Percentiles rank a stretch among this genome's conserved stretches.
Evolutionary conservation across 2,329 filamentous ascomycete species (phyloP).

Genomic region (Drechslerella dactyloides): DNA sequence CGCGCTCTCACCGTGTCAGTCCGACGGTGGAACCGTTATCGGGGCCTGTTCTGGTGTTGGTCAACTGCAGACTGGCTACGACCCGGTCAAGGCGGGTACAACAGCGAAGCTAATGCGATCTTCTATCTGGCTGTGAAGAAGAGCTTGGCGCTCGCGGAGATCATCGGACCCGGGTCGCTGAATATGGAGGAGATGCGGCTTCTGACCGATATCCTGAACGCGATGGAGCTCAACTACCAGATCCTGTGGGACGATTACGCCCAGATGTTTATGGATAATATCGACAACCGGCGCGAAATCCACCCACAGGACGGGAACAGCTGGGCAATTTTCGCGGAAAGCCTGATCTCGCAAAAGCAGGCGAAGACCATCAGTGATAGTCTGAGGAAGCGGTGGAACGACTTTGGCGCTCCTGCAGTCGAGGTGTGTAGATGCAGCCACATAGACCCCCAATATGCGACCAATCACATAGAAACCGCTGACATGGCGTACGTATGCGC

Average conservation of each 20-base stretch:
- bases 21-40: conserved; percentile 55
- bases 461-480: too few species aligned
- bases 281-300: conserved; percentile 60
- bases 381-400: conserved; percentile 60
- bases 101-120: conserved; percentile 64
- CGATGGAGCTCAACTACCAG: conserved; percentile 60
- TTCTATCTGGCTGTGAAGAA: conserved; percentile 65
- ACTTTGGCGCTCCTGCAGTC: conserved; percentile 61
- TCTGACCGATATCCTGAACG: conserved; percentile 56
- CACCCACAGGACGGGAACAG: conserved; percentile 69
- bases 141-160: conserved; percentile 62
- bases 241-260: conserved; percentile 62
- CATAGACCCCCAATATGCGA: not conserved
- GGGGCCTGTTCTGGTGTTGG: conserved; percentile 62
- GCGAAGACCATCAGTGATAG: conserved; percentile 51
- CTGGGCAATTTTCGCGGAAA: conserved; percentile 60
- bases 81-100: conserved; percentile 63
- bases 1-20: conserved; percentile 56
- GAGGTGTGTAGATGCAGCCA: conserved; percentile 55
- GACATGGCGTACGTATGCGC: too few species aligned
- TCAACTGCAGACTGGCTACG: conserved; percentile 64
- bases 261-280: conserved; percentile 66
- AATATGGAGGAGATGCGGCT: conserved; percentile 59
- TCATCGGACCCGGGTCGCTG: conserved; percentile 48
- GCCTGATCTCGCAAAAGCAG: conserved; percentile 7